Conservation (phyloP, 306 rosid species). For the Vigna angularis region DNA sequence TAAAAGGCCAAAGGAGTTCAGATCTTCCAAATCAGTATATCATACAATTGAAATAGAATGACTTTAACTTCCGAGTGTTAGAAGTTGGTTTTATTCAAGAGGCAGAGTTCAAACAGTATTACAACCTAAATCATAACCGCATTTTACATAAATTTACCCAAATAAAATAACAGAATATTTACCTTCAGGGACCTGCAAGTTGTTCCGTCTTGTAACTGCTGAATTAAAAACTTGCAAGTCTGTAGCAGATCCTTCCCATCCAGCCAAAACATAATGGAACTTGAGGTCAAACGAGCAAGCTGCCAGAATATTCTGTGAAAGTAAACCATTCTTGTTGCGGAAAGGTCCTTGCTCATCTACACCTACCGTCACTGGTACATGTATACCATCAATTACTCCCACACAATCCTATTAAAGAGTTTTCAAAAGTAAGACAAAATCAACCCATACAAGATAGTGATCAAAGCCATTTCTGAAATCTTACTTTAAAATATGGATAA, state of each 20-base stretch:
- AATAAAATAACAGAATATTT: constrained; percentile 19
- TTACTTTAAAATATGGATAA: constrained; percentile 87
- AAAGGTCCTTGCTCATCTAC: constrained; percentile 96
- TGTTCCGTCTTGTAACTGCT: constrained; percentile 77
- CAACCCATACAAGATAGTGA: constrained; percentile 25
- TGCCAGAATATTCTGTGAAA: constrained; percentile 80
- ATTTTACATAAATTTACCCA: constrained; percentile 17
- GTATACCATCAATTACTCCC: constrained; percentile 81
- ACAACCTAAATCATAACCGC: constrained; percentile 24
- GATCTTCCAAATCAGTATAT: constrained; percentile 6
- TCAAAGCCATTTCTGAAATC: constrained; percentile 36
- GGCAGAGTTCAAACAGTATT: constrained; percentile 6
- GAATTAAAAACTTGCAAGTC: constrained; percentile 86
- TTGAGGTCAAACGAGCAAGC: constrained; percentile 93
- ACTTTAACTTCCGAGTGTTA: not conserved
- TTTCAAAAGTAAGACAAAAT: constrained; percentile 40
- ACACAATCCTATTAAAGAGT: constrained; percentile 71
- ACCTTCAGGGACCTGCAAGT: constrained; percentile 83
- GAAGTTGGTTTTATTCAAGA: constrained; percentile 21
- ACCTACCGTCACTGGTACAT: constrained; percentile 88
- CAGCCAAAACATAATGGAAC: constrained; percentile 91
- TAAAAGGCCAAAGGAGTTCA: not conserved
- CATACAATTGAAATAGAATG: constrained; percentile 28
- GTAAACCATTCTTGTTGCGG: constrained; percentile 86
- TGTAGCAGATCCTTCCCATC: constrained; percentile 97